A percentile compares a stretch with the other conserved stretches of the same genome.
Conservation (phyloP, 345 rosid genomes). For the Microcos paniculata region DNA sequence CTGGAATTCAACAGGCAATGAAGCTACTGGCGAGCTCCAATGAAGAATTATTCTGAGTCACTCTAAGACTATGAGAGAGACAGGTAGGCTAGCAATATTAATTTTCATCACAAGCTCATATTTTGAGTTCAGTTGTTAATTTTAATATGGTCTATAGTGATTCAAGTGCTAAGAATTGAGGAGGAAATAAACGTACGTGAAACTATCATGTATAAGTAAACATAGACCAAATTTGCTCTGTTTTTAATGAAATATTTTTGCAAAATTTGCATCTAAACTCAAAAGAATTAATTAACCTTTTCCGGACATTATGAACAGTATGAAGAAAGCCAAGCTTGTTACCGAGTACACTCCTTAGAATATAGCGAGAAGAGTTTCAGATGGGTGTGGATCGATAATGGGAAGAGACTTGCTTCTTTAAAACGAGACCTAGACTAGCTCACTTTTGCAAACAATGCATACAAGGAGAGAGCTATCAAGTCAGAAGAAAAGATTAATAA, state of each 20-base stretch:
- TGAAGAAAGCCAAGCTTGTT: not conserved
- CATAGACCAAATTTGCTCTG: too few relatives aligned
- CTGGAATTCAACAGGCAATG: not conserved
- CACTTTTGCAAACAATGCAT: constrained; percentile 13
- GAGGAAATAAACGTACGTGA: too few relatives aligned
- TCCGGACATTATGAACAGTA: not conserved
- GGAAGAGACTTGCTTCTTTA: not conserved
- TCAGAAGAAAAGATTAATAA: not conserved
- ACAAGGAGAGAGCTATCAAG: not conserved
- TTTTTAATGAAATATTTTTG: not conserved
- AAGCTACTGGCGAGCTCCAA: not conserved
- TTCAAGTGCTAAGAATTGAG: too few relatives aligned
- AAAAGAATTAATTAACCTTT: not conserved
- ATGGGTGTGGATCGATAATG: not conserved
- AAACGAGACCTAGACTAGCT: constrained; percentile 9
- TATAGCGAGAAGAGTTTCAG: not conserved
- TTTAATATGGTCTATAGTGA: too few relatives aligned
- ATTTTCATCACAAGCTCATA: too few relatives aligned
- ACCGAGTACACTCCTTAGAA: not conserved
- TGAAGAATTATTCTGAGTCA: not conserved
- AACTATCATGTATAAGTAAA: too few relatives aligned
- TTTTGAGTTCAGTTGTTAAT: too few relatives aligned
- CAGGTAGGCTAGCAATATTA: not conserved
- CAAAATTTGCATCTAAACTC: not conserved
- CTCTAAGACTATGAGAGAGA: not conserved